phyloP scores from a whole-genome alignment of 306 rosid genomes.

The Ormosia emarginata region DNA sequence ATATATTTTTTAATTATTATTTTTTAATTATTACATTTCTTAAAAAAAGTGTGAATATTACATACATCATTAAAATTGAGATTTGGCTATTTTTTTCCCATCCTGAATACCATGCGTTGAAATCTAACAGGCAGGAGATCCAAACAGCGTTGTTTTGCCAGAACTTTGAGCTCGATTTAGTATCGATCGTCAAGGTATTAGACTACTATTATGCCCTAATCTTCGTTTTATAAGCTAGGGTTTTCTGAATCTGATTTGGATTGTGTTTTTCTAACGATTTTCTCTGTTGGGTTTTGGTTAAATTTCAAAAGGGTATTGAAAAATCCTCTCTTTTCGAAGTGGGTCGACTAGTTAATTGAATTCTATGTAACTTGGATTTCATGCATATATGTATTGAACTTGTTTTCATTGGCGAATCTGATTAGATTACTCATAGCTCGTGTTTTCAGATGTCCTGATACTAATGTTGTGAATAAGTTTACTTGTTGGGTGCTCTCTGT shows the following conservation, averaged over 20 bases:
- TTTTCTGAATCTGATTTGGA: slow-evolving; percentile 7
- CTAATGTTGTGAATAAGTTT: neutral
- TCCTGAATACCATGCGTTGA: slow-evolving; percentile 25
- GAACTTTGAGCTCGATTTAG: neutral
- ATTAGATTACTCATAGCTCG: neutral
- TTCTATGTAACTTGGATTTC: neutral
- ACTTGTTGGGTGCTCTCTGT: neutral
- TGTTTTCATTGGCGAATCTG: neutral
- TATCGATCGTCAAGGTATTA: neutral
- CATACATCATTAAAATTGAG: too few species aligned
- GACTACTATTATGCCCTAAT: neutral
- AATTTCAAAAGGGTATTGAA: neutral
- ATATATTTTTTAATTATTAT: too few species aligned
- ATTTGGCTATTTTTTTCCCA: too few species aligned
- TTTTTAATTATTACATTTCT: too few species aligned
- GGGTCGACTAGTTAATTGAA: neutral
- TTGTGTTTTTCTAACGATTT: neutral
- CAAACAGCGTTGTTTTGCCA: neutral
- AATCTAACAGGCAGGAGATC: neutral
- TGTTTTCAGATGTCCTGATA: neutral
- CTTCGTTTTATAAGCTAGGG: slow-evolving; percentile 13
- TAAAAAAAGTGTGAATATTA: too few species aligned
- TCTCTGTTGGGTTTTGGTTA: neutral
- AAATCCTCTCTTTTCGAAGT: neutral
- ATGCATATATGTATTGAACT: neutral